Evolutionary conservation across 305 asterid species (phyloP).

Genomic region (Nicotiana rustica): DNA sequence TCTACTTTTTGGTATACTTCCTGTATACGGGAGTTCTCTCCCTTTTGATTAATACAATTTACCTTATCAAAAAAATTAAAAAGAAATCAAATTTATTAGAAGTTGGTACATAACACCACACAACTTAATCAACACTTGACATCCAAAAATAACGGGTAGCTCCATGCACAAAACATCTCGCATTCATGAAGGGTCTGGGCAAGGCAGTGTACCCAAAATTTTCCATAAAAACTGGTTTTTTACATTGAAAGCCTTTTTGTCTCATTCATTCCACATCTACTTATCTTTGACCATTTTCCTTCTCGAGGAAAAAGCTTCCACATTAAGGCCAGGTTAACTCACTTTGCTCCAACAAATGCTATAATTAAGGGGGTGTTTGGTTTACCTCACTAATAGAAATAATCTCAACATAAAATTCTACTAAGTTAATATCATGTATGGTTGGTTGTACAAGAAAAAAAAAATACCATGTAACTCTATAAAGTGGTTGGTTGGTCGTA

Average conservation of each 20-base stretch:
- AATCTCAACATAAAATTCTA: neutral
- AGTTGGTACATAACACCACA: neutral
- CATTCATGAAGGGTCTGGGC: too few species aligned
- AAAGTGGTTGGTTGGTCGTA: neutral
- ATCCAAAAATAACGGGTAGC: neutral
- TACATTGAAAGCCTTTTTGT: neutral
- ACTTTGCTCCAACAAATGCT: constrained; percentile 6
- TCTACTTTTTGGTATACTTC: too few species aligned
- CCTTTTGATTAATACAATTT: too few species aligned
- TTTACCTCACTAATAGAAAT: neutral
- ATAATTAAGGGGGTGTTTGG: neutral
- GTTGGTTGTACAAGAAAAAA: neutral
- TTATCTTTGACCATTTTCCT: constrained; percentile 16
- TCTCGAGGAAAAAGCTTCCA: neutral
- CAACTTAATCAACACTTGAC: neutral
- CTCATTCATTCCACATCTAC: neutral
- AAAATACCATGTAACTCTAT: neutral
- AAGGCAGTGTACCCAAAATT: neutral
- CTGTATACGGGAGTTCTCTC: too few species aligned
- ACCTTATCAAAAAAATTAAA: too few species aligned
- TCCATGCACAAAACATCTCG: too few species aligned
- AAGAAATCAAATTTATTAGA: neutral
- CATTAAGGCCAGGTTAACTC: neutral
- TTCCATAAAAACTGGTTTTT: neutral
- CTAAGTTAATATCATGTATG: neutral